Base-by-base conservation (phyloP, 208 protist species). In the Wallacemonas rigidus region DNA sequence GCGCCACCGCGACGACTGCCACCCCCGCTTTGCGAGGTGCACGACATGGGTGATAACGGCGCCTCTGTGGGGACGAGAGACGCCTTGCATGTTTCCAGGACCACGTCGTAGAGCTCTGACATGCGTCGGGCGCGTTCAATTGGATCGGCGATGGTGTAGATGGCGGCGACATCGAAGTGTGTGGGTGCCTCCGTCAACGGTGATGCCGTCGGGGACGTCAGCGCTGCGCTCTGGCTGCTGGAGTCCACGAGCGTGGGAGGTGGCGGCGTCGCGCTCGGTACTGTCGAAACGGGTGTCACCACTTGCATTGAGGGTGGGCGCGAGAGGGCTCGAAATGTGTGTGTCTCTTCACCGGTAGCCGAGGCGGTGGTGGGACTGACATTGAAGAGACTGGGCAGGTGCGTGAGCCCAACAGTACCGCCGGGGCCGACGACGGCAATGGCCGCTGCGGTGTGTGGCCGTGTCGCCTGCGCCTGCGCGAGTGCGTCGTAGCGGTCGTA, bases 311-410 rank as follows among this genome's bases (percentile, higher is more conserved):
- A 62, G 17, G 56, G 17, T 45, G 12, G 12, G 17, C 60, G 17
- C 14, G 44, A 41, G 6, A 35, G 3, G 36, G 7, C n/a, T 4
- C 36, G 9, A 2, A 65, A 65, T 17, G 35, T 55, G 40, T 79
- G 67, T 39, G 76, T 75, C 44, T 76, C 72, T 53, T 79, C 67
- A 2, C 70, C 51, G 17, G 26, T 26, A 26, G 26, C 26, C 26
- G 26, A 26, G 26, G 39, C 40, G 2, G 65, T 45, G 26, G 65
- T 70, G 35, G 26, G 38, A 39, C 48, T 48, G 51, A 60, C 65
- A 12, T 35, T 60, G 65, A 47, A 15, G 14, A 65, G 17, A 26
- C 50, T 41, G 6, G 60, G 60, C 5, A 65, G 40, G 41, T 65
- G 60, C 7, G 12, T 48, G 41, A 65, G 38, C 36, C 14, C 14